Evolutionary conservation across 1,284 basidiomycete genomes (phyloP).

Genomic region (Ustilago trichophora): DNA sequence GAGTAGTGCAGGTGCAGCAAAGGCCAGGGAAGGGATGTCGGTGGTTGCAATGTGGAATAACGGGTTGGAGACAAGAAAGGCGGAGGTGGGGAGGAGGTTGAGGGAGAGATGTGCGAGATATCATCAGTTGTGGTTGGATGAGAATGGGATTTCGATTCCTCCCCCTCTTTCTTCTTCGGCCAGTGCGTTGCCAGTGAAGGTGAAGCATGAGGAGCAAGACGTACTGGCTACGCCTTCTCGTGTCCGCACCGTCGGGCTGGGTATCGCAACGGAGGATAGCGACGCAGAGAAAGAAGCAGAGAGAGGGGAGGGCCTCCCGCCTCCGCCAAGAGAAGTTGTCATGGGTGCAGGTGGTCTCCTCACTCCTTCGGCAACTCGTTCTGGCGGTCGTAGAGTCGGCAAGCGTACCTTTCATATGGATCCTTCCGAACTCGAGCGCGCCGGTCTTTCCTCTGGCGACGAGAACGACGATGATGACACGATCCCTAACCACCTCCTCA

Average conservation of each 20-base stretch:
- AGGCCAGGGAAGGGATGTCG: slow-evolving; percentile 52
- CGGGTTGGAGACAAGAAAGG: slow-evolving; percentile 57
- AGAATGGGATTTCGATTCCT: slow-evolving; percentile 24
- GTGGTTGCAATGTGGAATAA: slow-evolving; percentile 63
- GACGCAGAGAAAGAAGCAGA: slow-evolving; percentile 85
- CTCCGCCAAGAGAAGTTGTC: slow-evolving; percentile 81
- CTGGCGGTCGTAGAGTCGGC: slow-evolving; percentile 24
- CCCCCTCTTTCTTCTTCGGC: no score
- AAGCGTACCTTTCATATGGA: slow-evolving; percentile 42
- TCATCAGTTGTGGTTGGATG: slow-evolving; percentile 50
- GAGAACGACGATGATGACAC: slow-evolving; percentile 12
- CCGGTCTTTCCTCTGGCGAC: slow-evolving; percentile 18
- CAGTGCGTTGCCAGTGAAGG: neutral
- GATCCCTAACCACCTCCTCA: no score
- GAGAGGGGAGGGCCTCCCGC: slow-evolving; percentile 70
- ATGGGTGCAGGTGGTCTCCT: slow-evolving; percentile 36
- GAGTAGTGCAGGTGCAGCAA: slow-evolving; percentile 10
- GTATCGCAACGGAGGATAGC: slow-evolving; percentile 72
- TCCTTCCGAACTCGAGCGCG: slow-evolving; percentile 22
- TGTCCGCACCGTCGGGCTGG: slow-evolving; percentile 3
- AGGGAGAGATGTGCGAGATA: slow-evolving; percentile 36
- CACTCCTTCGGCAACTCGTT: slow-evolving; percentile 39
- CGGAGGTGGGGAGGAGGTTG: slow-evolving; percentile 48
- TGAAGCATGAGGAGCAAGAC: neutral
- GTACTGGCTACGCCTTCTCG: slow-evolving; percentile 22